Base-by-base conservation (phyloP, 1,284 basidiomycete genomes). In the Inonotus obliquus region DNA sequence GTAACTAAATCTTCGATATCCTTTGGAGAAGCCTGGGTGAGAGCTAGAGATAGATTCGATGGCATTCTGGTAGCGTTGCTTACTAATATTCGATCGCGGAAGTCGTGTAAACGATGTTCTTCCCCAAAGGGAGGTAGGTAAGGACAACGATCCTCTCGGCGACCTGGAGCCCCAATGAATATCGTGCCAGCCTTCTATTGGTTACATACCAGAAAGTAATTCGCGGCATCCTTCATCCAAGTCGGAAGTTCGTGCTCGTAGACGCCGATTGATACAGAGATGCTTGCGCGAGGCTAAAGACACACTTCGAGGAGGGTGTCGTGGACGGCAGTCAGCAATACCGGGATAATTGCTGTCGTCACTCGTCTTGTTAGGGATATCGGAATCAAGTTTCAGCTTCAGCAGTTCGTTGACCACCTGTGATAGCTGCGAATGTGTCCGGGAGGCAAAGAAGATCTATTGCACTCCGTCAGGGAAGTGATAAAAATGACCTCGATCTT, bases 381-480 rank as follows among this genome's bases (percentile, higher is more conserved):
- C 19, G 13, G 17, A 21, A 19, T 11, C 23, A 14, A 47, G 3
- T 11, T 62, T 79, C 2, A 93, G 85, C 69, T 89, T 92, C 41
- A 80, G 81, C 7, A 98, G 79, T 73, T 99, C 97, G 4, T 89
- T 85, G 11, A 96, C 81, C 13, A 98, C 84, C 72, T 99, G 96
- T 0, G 93, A 83, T 2, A 99, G 83, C 70, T 99, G 96, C 1
- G 93, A 94, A 74, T 99, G 96, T 0, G 96, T 99, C 32, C 97
- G 82, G 0, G 96, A 98, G 0, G 94, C 91, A 71, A 96, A 98
- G 71, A 89, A 96, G 60, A 99, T 87, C 80, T 78, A 68, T 56
- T 51, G 14, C 17, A 13, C 9, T 49, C 47, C 7, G n/a, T 27
- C n/a, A 23, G 4, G 13, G 7, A 25, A 49, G 25, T 57, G 17